Percentiles rank a stretch among this genome's conserved stretches.
Conservation (phyloP, 805 yeast species). For the Nakazawaea wickerhamii region DNA sequence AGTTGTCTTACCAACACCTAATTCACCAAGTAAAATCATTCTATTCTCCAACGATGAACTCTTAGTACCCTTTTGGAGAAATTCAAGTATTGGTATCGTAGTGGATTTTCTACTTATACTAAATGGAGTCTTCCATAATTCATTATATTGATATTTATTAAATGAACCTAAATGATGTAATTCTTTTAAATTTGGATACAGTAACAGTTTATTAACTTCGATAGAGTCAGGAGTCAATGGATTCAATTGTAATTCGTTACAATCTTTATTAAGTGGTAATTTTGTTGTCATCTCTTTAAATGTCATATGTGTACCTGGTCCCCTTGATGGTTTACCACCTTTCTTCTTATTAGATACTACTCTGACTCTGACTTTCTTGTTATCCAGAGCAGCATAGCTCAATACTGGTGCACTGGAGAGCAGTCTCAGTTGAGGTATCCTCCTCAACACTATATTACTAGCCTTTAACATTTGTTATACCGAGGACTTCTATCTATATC, state of each 20-base stretch:
- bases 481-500: too few species aligned
- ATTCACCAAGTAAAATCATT: constrained; percentile 55
- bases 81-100: constrained; percentile 30
- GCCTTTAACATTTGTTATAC: constrained; percentile 2
- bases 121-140: constrained; percentile 55
- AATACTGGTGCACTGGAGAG: background rate
- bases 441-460: background rate
- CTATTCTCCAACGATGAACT: constrained; percentile 39
- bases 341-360: constrained; percentile 11
- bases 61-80: constrained; percentile 30
- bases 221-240: background rate
- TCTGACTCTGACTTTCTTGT: constrained; percentile 8
- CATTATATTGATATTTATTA: constrained; percentile 63
- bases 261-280: background rate
- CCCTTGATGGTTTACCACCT: constrained; percentile 11
- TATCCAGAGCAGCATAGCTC: constrained; percentile 5
- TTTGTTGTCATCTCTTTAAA: constrained; percentile 11
- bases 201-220: constrained; percentile 25
- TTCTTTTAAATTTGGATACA: constrained; percentile 32
- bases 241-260: constrained; percentile 3
- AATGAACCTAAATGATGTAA: constrained; percentile 57
- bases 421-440: constrained; percentile 1
- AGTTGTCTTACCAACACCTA: constrained; percentile 79
- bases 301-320: constrained; percentile 11
- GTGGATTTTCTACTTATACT: constrained; percentile 52